Evolutionary conservation across 2,329 filamentous ascomycete genomes (phyloP), one percentile per base, ranked within the genome.

Genomic region (Torrubiella hemipterigena): DNA sequence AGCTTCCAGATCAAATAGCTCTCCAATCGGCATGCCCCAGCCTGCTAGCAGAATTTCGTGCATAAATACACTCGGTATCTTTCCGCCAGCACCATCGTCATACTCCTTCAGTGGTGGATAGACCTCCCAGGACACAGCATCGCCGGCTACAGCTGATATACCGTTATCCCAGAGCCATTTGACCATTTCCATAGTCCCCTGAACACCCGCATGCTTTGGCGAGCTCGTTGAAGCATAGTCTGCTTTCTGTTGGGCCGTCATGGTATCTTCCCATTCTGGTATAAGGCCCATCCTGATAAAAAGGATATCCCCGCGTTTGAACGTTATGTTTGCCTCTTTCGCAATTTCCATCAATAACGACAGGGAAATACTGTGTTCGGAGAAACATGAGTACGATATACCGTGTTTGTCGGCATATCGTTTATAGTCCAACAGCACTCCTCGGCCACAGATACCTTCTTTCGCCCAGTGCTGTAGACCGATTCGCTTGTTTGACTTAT

Each of bases 251-350:
- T 24, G 12, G 12, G 12, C 12, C 5, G 22, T 24, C 22, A 6
- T 11, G 6, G 14, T 11, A 11, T 11, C 22, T 14, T 24, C 5
- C 6, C 14, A 24, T 6, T 11, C 22, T 24, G 12, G 12, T 14
- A 24, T 14, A 14, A n/a, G 14, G 22, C 22, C 33, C 21, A 55
- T 53, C 13, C 64, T 57, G 6, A 68, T 48, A 34, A 73, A 58
- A 6, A 73, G 50, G n/a, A 72, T 61, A 33, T 72, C 69, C 3
- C 68, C 69, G 3, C 49, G 52, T 25, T 54, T 52, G 29, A 70
- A 67, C 0, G 46, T 52, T n/a, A 66, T 52, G 5, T 55, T 50
- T 29, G 52, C 54, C 32, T 60, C 55, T 7, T 49, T 40, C 2
- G 63, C 61, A 6, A 59, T 47, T 4, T 51, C 44, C 2, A 47